A percentile compares a stretch with the other conserved stretches of the same genome.
Evolutionary conservation across 208 protist species (phyloP).

Genomic region (Ichthyophonus hoferi): DNA sequence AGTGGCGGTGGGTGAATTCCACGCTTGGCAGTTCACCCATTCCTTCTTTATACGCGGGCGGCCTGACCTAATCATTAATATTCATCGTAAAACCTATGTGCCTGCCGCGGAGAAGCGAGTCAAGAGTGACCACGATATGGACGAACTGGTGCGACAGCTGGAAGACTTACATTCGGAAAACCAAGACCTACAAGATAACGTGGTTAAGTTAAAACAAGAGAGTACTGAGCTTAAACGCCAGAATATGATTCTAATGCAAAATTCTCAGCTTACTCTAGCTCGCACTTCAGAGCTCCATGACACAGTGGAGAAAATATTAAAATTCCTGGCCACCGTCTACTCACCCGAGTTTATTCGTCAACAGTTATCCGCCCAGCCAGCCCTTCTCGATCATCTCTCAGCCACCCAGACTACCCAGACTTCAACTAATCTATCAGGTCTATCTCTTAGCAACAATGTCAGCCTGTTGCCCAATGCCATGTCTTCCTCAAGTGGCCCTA

Average conservation of each 20-base stretch:
- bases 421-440: too few species aligned
- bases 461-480: not conserved
- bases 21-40: conserved; percentile 38
- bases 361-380: not conserved
- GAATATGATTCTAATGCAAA: not conserved
- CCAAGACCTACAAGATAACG: not conserved
- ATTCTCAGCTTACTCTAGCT: not conserved
- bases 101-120: not conserved
- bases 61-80: conserved; percentile 33
- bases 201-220: not conserved
- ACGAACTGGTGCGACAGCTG: not conserved
- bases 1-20: conserved; percentile 7
- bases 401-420: not conserved
- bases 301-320: conserved; percentile 10
- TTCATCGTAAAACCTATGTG: conserved; percentile 25
- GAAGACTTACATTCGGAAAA: not conserved
- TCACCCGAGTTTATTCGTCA: conserved; percentile 9
- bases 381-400: not conserved
- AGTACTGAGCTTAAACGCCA: not conserved
- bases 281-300: not conserved
- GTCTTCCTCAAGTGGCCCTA: not conserved
- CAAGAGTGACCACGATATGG: not conserved
- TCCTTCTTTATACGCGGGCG: conserved; percentile 18
- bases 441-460: not conserved
- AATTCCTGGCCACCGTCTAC: conserved; percentile 18